A percentile compares a stretch with the other conserved stretches of the same genome.
Conservation (phyloP, 345 rosid genomes). For the Eutrema japonicum region DNA sequence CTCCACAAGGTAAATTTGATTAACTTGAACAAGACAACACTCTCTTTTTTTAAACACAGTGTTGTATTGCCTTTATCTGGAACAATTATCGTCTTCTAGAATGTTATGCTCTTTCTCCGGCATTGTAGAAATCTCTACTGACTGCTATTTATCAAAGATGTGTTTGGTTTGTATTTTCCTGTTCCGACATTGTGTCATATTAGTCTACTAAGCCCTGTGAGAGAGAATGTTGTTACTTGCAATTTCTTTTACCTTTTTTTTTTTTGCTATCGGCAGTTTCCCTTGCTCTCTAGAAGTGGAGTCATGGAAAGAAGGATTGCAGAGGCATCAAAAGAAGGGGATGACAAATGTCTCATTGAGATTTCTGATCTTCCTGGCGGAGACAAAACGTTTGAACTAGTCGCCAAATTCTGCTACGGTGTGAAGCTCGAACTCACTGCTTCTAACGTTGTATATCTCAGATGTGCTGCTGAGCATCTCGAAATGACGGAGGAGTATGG, state of each 20-base stretch:
- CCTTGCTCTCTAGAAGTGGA: conserved; percentile 94
- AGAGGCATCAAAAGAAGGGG: conserved; percentile 70
- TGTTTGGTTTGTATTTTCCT: not conserved
- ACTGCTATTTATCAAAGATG: conserved; percentile 11
- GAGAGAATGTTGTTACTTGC: not conserved
- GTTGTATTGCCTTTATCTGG: not conserved
- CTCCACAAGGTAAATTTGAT: conserved; percentile 87
- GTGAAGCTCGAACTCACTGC: conserved; percentile 95
- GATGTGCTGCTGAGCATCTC: conserved; percentile 86
- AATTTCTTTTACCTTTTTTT: conserved; percentile 17
- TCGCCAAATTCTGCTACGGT: conserved; percentile 97
- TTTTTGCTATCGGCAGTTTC: conserved; percentile 65
- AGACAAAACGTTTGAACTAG: conserved; percentile 89
- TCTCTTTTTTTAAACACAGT: conserved; percentile 17
- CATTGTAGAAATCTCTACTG: conserved; percentile 5
- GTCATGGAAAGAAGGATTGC: conserved; percentile 87
- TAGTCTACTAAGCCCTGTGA: not conserved
- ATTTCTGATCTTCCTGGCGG: conserved; percentile 81
- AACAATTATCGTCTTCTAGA: not conserved
- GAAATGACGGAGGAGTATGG: conserved; percentile 96
- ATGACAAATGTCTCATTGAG: conserved; percentile 64
- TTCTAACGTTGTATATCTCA: conserved; percentile 78
- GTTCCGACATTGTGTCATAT: not conserved
- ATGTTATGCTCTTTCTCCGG: not conserved
- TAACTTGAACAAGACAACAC: conserved; percentile 9